Percentiles rank a stretch among this genome's conserved stretches.
Evolutionary conservation across 2,329 filamentous ascomycete genomes (phyloP).

Genomic region (Aspergillus sp.): DNA sequence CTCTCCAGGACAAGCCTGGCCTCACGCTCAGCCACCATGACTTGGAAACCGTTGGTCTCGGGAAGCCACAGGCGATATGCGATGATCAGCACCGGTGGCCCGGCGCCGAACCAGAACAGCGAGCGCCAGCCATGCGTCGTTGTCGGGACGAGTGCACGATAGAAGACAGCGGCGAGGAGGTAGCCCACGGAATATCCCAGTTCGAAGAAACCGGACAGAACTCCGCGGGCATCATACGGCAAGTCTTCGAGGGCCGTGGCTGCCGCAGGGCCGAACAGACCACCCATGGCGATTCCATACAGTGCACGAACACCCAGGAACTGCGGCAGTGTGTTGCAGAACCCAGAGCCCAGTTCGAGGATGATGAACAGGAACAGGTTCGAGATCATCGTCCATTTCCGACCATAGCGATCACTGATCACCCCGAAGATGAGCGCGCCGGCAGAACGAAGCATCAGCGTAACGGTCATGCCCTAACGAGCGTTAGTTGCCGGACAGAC

Average conservation of each 20-base stretch:
- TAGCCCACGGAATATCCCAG: slow-evolving; percentile 76
- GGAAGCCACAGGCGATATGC: not conserved
- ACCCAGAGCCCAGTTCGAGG: slow-evolving; percentile 70
- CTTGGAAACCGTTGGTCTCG: not conserved
- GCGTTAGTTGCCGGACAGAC: not conserved
- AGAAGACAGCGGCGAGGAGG: slow-evolving; percentile 58
- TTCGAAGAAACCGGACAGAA: slow-evolving; percentile 75
- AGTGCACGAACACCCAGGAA: slow-evolving; percentile 66
- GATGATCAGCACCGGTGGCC: not conserved
- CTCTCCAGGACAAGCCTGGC: not conserved
- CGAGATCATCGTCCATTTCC: slow-evolving; percentile 70
- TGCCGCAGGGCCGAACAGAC: slow-evolving; percentile 69
- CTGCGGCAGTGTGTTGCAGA: slow-evolving; percentile 59
- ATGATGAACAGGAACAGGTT: slow-evolving; percentile 66
- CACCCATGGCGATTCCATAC: slow-evolving; percentile 73
- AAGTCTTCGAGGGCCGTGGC: slow-evolving; percentile 70
- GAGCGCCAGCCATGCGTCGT: not conserved
- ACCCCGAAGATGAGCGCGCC: slow-evolving; percentile 69
- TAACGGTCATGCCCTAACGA: slow-evolving; percentile 39
- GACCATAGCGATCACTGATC: slow-evolving; percentile 67
- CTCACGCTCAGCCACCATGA: not conserved
- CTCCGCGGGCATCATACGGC: slow-evolving; percentile 57
- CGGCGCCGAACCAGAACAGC: not conserved
- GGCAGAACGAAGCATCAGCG: slow-evolving; percentile 62
- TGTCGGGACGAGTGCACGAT: slow-evolving; percentile 47